Evolutionary conservation across 1,139 yeast genomes (phyloP).

Genomic region (Nematodospora anomalae): DNA sequence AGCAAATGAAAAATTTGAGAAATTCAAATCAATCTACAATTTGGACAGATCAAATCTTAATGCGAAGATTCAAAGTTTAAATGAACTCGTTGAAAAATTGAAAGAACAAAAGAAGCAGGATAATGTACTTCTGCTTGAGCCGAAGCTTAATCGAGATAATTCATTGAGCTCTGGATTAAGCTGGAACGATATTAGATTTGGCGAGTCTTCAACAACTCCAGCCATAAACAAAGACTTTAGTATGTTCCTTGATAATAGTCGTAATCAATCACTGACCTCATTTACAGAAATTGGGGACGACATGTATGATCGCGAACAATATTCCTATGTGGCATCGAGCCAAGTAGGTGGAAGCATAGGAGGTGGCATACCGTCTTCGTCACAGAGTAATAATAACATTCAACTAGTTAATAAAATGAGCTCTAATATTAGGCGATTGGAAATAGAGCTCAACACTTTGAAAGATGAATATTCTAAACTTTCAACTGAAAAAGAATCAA

Average conservation of each 20-base stretch:
- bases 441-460: slow-evolving; percentile 68
- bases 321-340: slow-evolving; percentile 6
- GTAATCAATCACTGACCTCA: slow-evolving; percentile 21
- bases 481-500: slow-evolving; percentile 58
- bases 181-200: slow-evolving; percentile 27
- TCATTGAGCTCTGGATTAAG: slow-evolving; percentile 12
- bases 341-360: slow-evolving; percentile 6
- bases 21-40: slow-evolving; percentile 30
- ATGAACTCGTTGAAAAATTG: slow-evolving; percentile 20
- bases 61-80: slow-evolving; percentile 27
- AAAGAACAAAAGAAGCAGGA: slow-evolving; percentile 13
- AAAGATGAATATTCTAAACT: slow-evolving; percentile 62
- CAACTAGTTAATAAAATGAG: slow-evolving; percentile 75
- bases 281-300: slow-evolving; percentile 22
- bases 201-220: slow-evolving; percentile 40
- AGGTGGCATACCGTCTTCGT: slow-evolving; percentile 13
- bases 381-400: slow-evolving; percentile 27
- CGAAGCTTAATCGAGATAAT: slow-evolving; percentile 18
- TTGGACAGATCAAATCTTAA: slow-evolving; percentile 32
- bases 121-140: slow-evolving; percentile 10
- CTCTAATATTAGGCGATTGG: slow-evolving; percentile 73
- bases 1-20: slow-evolving; percentile 31
- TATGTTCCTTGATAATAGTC: slow-evolving; percentile 15
- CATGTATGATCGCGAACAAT: slow-evolving; percentile 11
- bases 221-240: slow-evolving; percentile 18